phyloP scores from a whole-genome alignment of 441 rosid genomes.

The Flueggea neowawraea region DNA sequence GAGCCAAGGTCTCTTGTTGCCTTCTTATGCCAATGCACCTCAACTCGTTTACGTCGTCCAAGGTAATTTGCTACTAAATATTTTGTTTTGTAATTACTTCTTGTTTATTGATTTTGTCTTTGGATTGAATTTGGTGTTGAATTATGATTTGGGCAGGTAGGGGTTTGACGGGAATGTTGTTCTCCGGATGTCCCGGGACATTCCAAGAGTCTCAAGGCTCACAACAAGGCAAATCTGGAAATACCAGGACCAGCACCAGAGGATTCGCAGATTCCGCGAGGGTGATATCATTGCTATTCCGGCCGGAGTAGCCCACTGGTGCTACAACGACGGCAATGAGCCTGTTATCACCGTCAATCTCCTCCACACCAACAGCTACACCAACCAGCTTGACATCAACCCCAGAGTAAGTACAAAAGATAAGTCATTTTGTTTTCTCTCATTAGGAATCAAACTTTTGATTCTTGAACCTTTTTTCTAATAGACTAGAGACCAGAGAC shows the following conservation, averaged over 20 bases:
- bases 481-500: too few relatives aligned
- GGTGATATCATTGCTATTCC: constrained; percentile 67
- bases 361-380: constrained; percentile 43
- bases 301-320: constrained; percentile 67
- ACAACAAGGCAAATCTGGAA: constrained; percentile 21
- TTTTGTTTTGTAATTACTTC: not conserved
- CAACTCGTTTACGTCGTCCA: constrained; percentile 34
- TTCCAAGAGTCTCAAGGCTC: constrained; percentile 56
- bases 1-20: constrained; percentile 42
- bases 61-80: constrained; percentile 23
- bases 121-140: not conserved
- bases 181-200: constrained; percentile 79
- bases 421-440: not conserved
- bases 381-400: constrained; percentile 66
- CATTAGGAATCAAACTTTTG: not conserved
- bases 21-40: constrained; percentile 28
- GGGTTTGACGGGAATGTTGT: constrained; percentile 40
- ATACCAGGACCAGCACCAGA: constrained; percentile 71
- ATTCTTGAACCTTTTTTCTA: too few relatives aligned
- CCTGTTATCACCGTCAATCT: constrained; percentile 45
- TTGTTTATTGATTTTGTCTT: not conserved
- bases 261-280: constrained; percentile 41
- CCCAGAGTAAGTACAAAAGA: constrained; percentile 47
- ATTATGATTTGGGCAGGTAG: constrained; percentile 28
- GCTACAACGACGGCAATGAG: constrained; percentile 60